A percentile compares a stretch with the other conserved stretches of the same genome.
These are phyloP conservation scores for Phylloporus arenicola DNA, from an alignment of 768 basidiomycete species.

Conservation along the genomic window DNA sequence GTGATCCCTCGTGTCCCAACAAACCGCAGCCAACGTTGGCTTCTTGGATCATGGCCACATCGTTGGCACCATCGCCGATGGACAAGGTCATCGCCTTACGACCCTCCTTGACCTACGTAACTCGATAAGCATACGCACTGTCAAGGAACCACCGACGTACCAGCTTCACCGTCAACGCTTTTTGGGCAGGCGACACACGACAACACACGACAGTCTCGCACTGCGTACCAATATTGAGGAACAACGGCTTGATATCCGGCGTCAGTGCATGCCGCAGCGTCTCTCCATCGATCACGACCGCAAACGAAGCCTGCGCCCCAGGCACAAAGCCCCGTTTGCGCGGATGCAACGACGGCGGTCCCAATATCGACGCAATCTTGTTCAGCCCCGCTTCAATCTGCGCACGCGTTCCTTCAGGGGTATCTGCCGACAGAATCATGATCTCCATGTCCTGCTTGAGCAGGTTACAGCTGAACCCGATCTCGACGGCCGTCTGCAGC, in stretches of 20 bases:
- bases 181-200: slow-evolving; percentile 95
- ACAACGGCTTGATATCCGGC: slow-evolving; percentile 73
- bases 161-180: slow-evolving; percentile 92
- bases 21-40: slow-evolving; percentile 97
- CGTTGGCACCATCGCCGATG: slow-evolving; percentile 96
- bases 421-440: slow-evolving; percentile 92
- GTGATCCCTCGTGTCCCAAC: slow-evolving; percentile 91
- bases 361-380: slow-evolving; percentile 85
- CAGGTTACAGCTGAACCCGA: slow-evolving; percentile 92
- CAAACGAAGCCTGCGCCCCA: slow-evolving; percentile 71
- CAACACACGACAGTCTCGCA: slow-evolving; percentile 99
- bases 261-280: slow-evolving; percentile 79
- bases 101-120: slow-evolving; percentile 82
- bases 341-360: slow-evolving; percentile 62
- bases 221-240: slow-evolving; percentile 89
- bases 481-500: slow-evolving; percentile 96
- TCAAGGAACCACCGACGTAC: slow-evolving; percentile 37
- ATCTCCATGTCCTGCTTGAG: slow-evolving; percentile 93
- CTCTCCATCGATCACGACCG: slow-evolving; percentile 95
- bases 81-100: slow-evolving; percentile 93
- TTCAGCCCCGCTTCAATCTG: slow-evolving; percentile 92
- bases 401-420: slow-evolving; percentile 62
- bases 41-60: slow-evolving; percentile 99
- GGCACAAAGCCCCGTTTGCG: slow-evolving; percentile 60
- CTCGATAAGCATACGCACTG: not conserved